Percentiles rank a stretch among this genome's conserved stretches.
phyloP scores from a whole-genome alignment of 371 early-diverging fungal species.

The Chytridium lagenaria region DNA sequence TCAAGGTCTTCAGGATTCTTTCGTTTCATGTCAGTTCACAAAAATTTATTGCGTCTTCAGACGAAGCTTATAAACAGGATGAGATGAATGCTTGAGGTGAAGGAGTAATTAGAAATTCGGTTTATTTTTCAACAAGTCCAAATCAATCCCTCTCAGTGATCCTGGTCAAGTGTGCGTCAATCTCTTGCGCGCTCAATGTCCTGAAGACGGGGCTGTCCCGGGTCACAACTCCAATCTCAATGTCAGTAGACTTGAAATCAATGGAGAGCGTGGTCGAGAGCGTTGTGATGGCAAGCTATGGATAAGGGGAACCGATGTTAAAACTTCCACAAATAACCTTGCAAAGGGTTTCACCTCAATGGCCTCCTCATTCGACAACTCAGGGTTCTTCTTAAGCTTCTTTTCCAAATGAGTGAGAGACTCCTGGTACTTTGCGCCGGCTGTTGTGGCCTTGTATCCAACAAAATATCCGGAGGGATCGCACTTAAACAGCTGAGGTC shows the following conservation, averaged over 20 bases:
- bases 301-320: neutral
- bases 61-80: no score
- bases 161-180: conserved; percentile 89
- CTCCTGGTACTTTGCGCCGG: conserved; percentile 98
- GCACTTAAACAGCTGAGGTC: conserved; percentile 95
- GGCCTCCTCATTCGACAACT: conserved; percentile 82
- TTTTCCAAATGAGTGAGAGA: conserved; percentile 95
- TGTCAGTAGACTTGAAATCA: conserved; percentile 93
- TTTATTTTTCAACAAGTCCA: neutral
- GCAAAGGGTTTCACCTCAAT: conserved; percentile 90
- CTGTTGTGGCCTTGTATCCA: conserved; percentile 94
- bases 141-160: conserved; percentile 72
- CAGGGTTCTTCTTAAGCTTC: conserved; percentile 90
- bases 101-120: no score
- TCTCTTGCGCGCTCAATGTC: conserved; percentile 78
- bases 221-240: conserved; percentile 92
- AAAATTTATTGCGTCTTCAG: no score
- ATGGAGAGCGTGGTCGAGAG: conserved; percentile 88
- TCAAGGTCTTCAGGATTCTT: no score
- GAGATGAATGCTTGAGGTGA: no score
- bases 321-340: no score
- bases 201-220: conserved; percentile 79
- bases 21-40: no score
- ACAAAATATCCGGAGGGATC: conserved; percentile 98
- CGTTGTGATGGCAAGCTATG: conserved; percentile 90